Evolutionary conservation across 139 green algal genomes (phyloP).

Genomic region (Ettlia oleoabundans): DNA sequence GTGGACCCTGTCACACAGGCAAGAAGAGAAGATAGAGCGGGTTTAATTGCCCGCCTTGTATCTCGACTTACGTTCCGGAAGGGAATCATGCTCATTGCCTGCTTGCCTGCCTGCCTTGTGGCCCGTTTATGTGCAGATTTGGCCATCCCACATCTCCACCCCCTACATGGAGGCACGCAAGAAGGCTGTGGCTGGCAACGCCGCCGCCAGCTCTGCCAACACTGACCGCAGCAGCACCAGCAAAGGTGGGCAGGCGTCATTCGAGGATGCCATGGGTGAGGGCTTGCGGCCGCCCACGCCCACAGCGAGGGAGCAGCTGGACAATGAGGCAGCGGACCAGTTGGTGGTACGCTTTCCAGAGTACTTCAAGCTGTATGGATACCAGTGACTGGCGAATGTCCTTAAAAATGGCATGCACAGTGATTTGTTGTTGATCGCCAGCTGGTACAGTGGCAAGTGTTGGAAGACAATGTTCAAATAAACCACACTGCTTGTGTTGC

Average conservation of each 20-base stretch:
- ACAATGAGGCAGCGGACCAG: neutral
- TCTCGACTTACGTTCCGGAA: no score
- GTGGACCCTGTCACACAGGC: slow-evolving; percentile 23
- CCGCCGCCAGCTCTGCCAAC: neutral
- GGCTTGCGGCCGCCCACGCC: neutral
- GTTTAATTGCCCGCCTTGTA: no score
- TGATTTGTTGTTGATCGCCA: no score
- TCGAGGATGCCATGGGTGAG: neutral
- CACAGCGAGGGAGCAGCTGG: neutral
- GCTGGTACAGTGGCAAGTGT: no score
- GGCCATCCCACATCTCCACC: neutral
- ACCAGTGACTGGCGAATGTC: no score
- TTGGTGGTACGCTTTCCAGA: slow-evolving; percentile 1
- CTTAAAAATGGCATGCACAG: no score
- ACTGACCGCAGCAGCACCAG: neutral
- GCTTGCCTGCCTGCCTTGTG: no score
- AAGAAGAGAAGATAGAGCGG: neutral
- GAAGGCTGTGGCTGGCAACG: neutral
- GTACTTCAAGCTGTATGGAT: slow-evolving; percentile 6
- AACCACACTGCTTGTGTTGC: no score
- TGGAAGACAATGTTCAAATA: no score
- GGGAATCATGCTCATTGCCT: no score
- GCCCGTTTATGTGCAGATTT: neutral
- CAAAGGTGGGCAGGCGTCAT: neutral
- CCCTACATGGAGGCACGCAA: neutral